These are phyloP conservation scores for Saxophila tyrrhenica DNA, from an alignment of 495 filamentous ascomycete species.

Conservation along the genomic window DNA sequence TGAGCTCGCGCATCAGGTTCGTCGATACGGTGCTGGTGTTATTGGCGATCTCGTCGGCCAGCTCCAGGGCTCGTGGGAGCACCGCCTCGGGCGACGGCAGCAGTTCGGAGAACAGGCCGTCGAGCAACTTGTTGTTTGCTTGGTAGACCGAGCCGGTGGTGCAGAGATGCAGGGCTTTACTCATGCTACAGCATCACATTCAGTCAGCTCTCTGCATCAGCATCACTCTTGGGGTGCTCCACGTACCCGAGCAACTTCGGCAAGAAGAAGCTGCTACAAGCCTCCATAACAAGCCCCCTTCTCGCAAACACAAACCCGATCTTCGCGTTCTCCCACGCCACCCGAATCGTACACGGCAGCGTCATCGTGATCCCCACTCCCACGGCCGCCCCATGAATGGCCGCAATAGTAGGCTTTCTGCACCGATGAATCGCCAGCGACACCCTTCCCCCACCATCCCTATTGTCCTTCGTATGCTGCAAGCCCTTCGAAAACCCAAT, in stretches of 20 bases:
- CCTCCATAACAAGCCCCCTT: constrained; percentile 52
- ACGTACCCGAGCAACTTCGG: constrained; percentile 44
- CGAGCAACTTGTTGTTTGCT: constrained; percentile 35
- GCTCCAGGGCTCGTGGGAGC: constrained; percentile 42
- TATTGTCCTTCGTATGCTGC: constrained; percentile 13
- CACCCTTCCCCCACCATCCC: constrained; percentile 41
- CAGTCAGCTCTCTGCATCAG: background rate
- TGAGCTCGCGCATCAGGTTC: constrained; percentile 44
- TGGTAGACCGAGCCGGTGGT: constrained; percentile 37
- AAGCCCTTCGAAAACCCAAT: constrained; percentile 33
- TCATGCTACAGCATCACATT: constrained; percentile 18
- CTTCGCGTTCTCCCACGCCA: constrained; percentile 44
- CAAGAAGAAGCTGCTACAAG: constrained; percentile 51
- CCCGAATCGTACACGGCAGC: constrained; percentile 47
- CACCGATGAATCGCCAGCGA: constrained; percentile 50
- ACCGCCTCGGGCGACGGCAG: constrained; percentile 40
- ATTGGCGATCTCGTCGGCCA: constrained; percentile 46
- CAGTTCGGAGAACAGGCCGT: constrained; percentile 45
- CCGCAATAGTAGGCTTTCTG: constrained; percentile 52
- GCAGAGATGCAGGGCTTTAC: constrained; percentile 48
- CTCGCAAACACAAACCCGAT: constrained; percentile 56
- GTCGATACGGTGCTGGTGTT: constrained; percentile 46
- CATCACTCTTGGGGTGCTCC: too few relatives aligned
- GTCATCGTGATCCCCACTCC: constrained; percentile 60
- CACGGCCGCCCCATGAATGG: constrained; percentile 54